Evolutionary conservation across 768 basidiomycete genomes (phyloP), one percentile per base, ranked within the genome.

Genomic region (Omphalotus guepiniiformis): DNA sequence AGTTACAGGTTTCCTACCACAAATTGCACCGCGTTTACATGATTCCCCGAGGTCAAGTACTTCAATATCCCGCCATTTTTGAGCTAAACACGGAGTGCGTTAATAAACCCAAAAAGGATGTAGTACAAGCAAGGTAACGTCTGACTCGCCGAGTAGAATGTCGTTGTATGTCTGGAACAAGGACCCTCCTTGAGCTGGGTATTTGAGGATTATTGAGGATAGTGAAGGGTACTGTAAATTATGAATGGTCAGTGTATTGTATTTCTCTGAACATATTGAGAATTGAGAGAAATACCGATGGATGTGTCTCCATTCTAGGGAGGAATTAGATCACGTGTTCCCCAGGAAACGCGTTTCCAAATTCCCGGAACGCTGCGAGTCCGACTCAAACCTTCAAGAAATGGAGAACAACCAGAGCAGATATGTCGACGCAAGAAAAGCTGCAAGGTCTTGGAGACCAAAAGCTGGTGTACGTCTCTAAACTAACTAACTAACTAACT

Each of bases 81-180:
- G 88, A 6, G 80, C 88, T 90, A 30, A 39, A 41, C 22, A 51
- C 22, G 30, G n/a, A 16, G 15, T n/a, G 8, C 19, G 27, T 50
- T 19, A 42, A 50, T 26, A 21, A 52, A 28, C 45, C 30, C 21
- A 35, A 37, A 50, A 18, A 13, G 35, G 42, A 40, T 22, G 34
- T 15, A 29, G 39, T 7, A 25, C 22, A 29, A 22, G 27, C 6
- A 16, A 19, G 25, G 13, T n/a, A n/a, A 15, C 19, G 13, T 6
- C 18, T 6, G 16, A 50, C 65, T 43, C 42, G 85, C 88, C 78
- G 18, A 79, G 76, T 5, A 76, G 61, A 25, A 90, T 63, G 49
- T 91, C 87, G 59, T 89, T 89, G 66, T 83, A 88, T 1, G 82
- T 73, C 61, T 89, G 87, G 58, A 88, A 86, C 7, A 89, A 63